Conservation (phyloP, 2,329 filamentous ascomycete species). For the Stemphylium vesicarium region DNA sequence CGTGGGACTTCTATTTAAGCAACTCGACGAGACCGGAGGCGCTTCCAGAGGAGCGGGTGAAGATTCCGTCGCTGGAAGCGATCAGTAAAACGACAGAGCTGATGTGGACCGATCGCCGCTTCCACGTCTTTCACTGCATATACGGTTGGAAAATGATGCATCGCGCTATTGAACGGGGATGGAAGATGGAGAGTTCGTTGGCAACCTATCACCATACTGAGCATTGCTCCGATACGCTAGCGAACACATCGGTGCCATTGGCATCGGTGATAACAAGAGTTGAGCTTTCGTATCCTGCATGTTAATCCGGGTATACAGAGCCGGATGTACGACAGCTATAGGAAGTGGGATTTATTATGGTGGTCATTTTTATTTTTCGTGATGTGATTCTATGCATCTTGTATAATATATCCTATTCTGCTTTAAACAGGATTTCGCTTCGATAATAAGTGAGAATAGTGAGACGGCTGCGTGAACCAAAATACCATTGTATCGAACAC, state of each 20-base stretch:
- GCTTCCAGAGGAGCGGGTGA: neutral
- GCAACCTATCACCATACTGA: neutral
- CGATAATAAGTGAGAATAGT: too few relatives aligned
- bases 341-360: too few relatives aligned
- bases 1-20: neutral
- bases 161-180: neutral
- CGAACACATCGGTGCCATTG: neutral
- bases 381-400: too few relatives aligned
- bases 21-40: neutral
- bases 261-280: neutral
- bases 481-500: too few relatives aligned
- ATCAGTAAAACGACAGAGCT: neutral
- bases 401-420: too few relatives aligned
- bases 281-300: neutral
- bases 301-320: neutral
- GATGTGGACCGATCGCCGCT: neutral
- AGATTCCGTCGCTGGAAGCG: neutral
- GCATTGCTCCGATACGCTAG: neutral
- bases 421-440: too few relatives aligned
- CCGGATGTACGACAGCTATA: too few relatives aligned
- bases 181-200: neutral
- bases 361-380: too few relatives aligned
- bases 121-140: neutral
- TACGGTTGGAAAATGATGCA: neutral
- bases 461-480: too few relatives aligned